Evolutionary conservation across 1,139 yeast species (phyloP), one percentile per base, ranked within the genome.

Genomic region (Oligophagozyma castellii): DNA sequence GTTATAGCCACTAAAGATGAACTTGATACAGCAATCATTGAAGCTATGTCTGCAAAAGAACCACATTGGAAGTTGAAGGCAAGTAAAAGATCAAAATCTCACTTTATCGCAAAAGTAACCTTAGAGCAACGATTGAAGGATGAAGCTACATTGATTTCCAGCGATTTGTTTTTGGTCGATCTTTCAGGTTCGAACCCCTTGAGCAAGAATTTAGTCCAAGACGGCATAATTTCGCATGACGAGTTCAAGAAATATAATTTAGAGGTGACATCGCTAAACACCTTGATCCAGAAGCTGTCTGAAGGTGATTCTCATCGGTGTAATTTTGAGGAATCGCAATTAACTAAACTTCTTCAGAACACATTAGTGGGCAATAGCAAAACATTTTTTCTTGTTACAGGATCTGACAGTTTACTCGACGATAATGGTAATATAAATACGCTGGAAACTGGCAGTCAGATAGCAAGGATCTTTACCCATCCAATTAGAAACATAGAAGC

Each of bases 111-210:
- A 40, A 76, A 75, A 37, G 61, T 84, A 10, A 67, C 66, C 31
- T 58, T 83, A 12, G 58, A 67, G 12, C 79, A 74, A 46, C 63
- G 67, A 25, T 75, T 84, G n/a, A 72, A 65, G 36, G 27, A 16
- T 10, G 35, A 40, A 7, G 45, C 38, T 16, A 26, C 26, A 10
- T 8, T 38, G 14, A 40, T 30, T 23, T 24, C 19, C 3, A 41
- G 53, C 14, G 36, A 42, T 14, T 60, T 84, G 32, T 79, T 75
- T 44, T 56, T 84, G 29, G 92, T 83, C 7, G 95, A 84, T 56
- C 61, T 84, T 38, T 95, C 94, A 0, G 94, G 95, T 3, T 74
- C 89, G 23, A 95, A 84, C 53, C 80, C 79, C 49, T 73, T 80
- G n/a, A 74, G 73, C 32, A 79, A 75, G 42, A 73, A 93, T 0